Conservation (phyloP, 2,329 filamentous ascomycete species). For the Claviceps pusilla region DNA sequence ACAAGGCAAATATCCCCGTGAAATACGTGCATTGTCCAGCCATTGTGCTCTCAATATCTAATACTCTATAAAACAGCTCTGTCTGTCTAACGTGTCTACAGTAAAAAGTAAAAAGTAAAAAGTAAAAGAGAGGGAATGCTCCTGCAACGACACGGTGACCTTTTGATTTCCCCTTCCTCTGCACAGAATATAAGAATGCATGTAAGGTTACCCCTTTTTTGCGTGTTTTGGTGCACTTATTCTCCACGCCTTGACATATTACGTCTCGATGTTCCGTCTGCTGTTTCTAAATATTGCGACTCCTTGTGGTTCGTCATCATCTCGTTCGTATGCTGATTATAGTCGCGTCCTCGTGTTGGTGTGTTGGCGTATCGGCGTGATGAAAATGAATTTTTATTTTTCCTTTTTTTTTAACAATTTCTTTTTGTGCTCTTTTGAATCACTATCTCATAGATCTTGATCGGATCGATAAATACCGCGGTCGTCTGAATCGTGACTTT, state of each 20-base stretch:
- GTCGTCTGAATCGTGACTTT: conserved; percentile 17
- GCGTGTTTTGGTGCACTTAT: no score
- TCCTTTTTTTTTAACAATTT: no score
- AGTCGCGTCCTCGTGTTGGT: neutral
- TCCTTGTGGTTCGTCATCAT: neutral
- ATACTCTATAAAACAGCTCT: neutral
- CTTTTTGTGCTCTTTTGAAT: neutral
- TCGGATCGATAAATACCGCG: conserved; percentile 17
- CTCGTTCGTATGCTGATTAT: no score
- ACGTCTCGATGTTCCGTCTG: neutral
- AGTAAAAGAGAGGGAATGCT: neutral
- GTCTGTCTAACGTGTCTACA: neutral
- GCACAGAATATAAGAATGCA: no score
- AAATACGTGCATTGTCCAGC: neutral
- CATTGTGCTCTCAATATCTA: neutral
- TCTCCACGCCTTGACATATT: neutral
- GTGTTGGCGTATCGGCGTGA: neutral
- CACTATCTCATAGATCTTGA: conserved; percentile 16
- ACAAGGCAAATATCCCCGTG: no score
- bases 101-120: neutral
- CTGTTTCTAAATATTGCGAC: neutral
- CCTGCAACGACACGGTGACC: neutral
- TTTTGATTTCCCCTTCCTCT: neutral
- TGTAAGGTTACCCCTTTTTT: no score
- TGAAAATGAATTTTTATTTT: no score